Evolutionary conservation across 257 asterid genomes (phyloP).

Genomic region (Cordia subcordata): DNA sequence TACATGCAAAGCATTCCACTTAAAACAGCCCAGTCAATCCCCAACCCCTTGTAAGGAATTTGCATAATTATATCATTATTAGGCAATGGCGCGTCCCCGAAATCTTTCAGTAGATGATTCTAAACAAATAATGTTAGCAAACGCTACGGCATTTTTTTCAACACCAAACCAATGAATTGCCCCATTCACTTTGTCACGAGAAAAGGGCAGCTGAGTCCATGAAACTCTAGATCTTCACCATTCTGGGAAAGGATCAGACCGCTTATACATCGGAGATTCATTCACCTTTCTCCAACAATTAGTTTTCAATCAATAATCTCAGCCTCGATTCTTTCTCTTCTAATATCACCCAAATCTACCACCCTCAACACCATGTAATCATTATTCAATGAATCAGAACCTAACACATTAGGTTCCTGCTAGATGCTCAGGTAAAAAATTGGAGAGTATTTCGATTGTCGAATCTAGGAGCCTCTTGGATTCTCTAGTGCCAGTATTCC

Average conservation of each 20-base stretch:
- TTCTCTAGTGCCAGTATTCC: background rate
- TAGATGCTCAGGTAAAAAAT: background rate
- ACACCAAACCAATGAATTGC: conserved; percentile 7
- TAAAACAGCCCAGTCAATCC: background rate
- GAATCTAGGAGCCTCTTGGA: background rate
- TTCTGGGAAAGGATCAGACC: background rate
- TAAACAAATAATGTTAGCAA: background rate
- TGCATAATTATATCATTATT: background rate
- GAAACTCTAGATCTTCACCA: background rate
- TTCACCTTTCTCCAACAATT: conserved; percentile 6
- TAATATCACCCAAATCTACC: too few species aligned
- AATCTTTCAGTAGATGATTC: conserved; percentile 1
- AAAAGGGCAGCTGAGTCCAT: background rate
- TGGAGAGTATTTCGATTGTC: background rate
- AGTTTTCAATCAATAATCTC: background rate
- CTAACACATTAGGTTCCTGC: background rate
- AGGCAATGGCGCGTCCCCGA: background rate
- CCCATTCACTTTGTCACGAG: background rate
- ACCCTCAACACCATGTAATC: too few species aligned
- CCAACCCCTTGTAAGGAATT: background rate
- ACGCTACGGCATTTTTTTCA: background rate
- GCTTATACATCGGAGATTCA: background rate
- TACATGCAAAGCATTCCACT: conserved; percentile 2
- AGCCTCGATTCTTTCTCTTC: background rate
- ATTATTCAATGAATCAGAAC: background rate